phyloP scores from a whole-genome alignment of 129 eudicot genomes.

The Centrapalus pauciflorus region DNA sequence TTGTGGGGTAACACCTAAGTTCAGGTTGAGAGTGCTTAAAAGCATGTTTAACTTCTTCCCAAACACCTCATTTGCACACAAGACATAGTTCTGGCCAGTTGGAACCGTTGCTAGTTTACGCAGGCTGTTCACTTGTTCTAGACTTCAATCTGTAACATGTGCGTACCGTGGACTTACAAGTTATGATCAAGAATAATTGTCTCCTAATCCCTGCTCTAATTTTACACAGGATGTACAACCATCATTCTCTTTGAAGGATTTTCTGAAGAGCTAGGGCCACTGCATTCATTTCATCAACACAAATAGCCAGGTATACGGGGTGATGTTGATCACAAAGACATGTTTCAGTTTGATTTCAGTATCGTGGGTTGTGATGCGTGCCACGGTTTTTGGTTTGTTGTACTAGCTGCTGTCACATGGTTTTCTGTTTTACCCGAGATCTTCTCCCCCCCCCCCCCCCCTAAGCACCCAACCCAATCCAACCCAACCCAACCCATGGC shows the following conservation, averaged over 20 bases:
- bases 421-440: neutral
- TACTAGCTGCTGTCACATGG: constrained; percentile 5
- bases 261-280: constrained; percentile 44
- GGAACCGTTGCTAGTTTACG: neutral
- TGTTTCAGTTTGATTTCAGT: constrained; percentile 13
- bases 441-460: neutral
- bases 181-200: neutral
- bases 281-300: neutral
- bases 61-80: neutral
- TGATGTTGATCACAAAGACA: neutral
- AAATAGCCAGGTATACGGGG: constrained; percentile 1
- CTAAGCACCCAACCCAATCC: neutral
- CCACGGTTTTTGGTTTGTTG: constrained; percentile 8
- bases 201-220: neutral
- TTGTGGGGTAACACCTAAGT: neutral
- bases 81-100: neutral
- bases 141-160: neutral
- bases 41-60: constrained; percentile 10
- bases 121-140: neutral
- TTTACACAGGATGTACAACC: constrained; percentile 44
- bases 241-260: constrained; percentile 64
- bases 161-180: neutral
- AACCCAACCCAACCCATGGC: neutral
- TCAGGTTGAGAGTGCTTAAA: neutral
- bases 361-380: neutral